Evolutionary conservation across 768 basidiomycete species (phyloP), one percentile per base, ranked within the genome.

Genomic region (Lactarius trivialis): DNA sequence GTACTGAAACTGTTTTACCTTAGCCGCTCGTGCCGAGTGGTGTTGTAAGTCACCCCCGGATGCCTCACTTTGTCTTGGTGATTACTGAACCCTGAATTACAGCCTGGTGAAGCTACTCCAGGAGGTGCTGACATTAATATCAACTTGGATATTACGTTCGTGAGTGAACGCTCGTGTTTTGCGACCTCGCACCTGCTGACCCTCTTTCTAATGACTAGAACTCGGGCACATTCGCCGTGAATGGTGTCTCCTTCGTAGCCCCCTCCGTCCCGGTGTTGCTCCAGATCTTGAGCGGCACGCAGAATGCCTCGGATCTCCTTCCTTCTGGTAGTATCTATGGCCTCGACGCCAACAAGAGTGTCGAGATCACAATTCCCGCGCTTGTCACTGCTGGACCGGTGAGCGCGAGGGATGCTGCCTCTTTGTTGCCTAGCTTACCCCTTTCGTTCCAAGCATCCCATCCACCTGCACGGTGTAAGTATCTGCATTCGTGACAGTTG

Each of bases 261-360:
- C 83, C 83, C 0, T 73, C 75, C 0, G 72, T 78, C 2, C 84
- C 85, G 0, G 78, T 84, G 17, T 76, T 86, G 19, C 76, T 85
- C 15, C 85, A 86, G 66, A 81, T 85, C 32, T 69, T 86, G 45
- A 83, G 80, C 53, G 85, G 85, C 0, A 77, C 79, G 6, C 71
- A 71, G 37, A 73, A 76, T 28, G 76, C 83, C 0, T 68, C 74
- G 41, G 75, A 81, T 3, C 73, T 86, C 30, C 72, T 85, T 32
- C 85, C 84, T 0, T 28, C 60, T 0, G 83, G 81, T 3, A 75
- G 74, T 12, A 73, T 85, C 12, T 81, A 79, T 66, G 66, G 72
- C 17, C 71, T 86, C 15, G 81, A 81, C 0, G 72, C 70, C 5
- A 78, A 82, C 65, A 78, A 67, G 64, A 78, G 70, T 54, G 78